phyloP scores from a whole-genome alignment of 192 early-diverging fungal species.

The Borealophlyctis nickersoniae region DNA sequence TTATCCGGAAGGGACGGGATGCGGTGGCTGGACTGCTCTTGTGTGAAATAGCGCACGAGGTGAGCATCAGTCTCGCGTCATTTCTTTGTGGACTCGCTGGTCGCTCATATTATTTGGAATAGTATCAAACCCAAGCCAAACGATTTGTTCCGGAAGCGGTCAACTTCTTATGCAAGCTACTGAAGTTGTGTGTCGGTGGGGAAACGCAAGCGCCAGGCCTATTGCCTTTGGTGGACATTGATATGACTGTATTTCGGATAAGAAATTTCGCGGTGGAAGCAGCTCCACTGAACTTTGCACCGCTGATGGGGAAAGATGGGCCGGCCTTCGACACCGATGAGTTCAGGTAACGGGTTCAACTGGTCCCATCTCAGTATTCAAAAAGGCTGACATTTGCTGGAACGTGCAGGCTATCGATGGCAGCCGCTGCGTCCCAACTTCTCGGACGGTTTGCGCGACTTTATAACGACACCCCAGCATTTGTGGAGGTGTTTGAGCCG shows the following conservation, averaged over 20 bases:
- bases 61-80: conserved; percentile 33
- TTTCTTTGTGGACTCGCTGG: conserved; percentile 2
- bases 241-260: too few species aligned
- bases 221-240: too few species aligned
- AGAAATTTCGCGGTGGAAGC: too few species aligned
- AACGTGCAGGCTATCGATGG: conserved; percentile 21
- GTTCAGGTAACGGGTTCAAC: too few species aligned
- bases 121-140: conserved; percentile 67
- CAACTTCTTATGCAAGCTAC: conserved; percentile 36
- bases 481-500: conserved; percentile 30
- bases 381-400: too few species aligned
- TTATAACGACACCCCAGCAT: conserved; percentile 24
- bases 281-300: too few species aligned
- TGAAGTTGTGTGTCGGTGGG: too few species aligned
- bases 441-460: conserved; percentile 25
- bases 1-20: conserved; percentile 56
- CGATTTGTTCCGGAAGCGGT: conserved; percentile 61
- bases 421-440: conserved; percentile 14
- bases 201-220: too few species aligned
- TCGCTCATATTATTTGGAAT: conserved; percentile 22
- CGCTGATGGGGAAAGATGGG: too few species aligned
- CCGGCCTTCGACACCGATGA: too few species aligned
- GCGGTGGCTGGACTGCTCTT: conserved; percentile 72
- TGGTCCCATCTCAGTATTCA: too few species aligned
- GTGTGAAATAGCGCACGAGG: conserved; percentile 67